These are phyloP conservation scores for Lactarius hengduanensis DNA, from an alignment of 768 basidiomycete species.

Conservation along the genomic window DNA sequence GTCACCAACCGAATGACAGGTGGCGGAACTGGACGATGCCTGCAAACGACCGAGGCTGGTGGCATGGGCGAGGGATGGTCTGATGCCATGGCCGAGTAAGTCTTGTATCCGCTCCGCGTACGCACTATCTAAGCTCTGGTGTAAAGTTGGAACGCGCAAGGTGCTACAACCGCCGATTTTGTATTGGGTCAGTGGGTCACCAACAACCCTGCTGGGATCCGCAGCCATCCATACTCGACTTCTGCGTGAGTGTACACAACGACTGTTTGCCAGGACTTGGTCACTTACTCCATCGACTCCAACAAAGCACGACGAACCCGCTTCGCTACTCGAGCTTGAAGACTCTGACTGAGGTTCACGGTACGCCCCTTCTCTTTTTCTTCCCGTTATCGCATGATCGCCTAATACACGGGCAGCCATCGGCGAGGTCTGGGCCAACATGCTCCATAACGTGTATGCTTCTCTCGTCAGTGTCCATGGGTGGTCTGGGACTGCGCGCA, in stretches of 20 bases:
- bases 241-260: no score
- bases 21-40: constrained; percentile 56
- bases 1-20: constrained; percentile 46
- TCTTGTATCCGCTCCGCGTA: not conserved
- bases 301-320: no score
- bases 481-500: constrained; percentile 39
- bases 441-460: constrained; percentile 41
- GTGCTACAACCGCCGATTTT: constrained; percentile 38
- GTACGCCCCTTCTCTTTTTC: not conserved
- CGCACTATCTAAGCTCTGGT: constrained; percentile 10
- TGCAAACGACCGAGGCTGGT: constrained; percentile 60
- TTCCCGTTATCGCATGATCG: not conserved
- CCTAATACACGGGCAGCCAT: constrained; percentile 37
- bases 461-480: constrained; percentile 34
- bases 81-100: constrained; percentile 39
- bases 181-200: constrained; percentile 29
- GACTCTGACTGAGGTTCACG: no score
- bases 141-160: constrained; percentile 39
- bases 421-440: constrained; percentile 58
- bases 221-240: no score
- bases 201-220: no score
- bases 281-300: no score
- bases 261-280: no score
- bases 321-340: no score
- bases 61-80: constrained; percentile 74